phyloP scores from a whole-genome alignment of 108 stramenopile species.

The Discostella pseudostelligera region DNA sequence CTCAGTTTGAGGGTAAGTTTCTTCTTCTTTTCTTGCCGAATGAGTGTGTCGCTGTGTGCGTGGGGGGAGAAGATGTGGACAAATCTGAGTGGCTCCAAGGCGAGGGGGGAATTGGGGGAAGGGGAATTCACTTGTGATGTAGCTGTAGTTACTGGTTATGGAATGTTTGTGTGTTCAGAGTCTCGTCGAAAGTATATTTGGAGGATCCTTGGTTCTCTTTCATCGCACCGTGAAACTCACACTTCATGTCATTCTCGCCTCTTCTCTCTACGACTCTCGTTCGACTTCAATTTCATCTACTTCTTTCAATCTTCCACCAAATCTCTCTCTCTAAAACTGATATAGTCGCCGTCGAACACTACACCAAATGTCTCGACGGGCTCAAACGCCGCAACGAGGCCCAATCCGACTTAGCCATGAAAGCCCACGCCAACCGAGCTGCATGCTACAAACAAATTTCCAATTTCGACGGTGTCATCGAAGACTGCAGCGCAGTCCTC shows the following conservation, averaged over 20 bases:
- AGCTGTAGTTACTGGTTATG: too few relatives aligned
- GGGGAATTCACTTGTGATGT: neutral
- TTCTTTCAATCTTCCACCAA: too few relatives aligned
- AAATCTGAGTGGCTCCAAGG: neutral
- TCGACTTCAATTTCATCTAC: neutral
- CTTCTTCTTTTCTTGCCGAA: too few relatives aligned
- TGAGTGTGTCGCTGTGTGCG: neutral
- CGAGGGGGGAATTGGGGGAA: neutral
- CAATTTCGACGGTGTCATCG: slow-evolving; percentile 96
- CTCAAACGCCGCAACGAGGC: slow-evolving; percentile 65
- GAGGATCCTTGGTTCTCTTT: neutral
- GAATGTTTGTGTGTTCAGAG: too few relatives aligned
- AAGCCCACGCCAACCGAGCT: slow-evolving; percentile 94
- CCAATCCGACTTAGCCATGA: slow-evolving; percentile 83
- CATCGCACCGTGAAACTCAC: too few relatives aligned
- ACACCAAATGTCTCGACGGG: slow-evolving; percentile 92
- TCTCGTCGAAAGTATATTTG: too few relatives aligned
- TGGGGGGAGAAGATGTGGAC: neutral
- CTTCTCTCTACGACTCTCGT: neutral
- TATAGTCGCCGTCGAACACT: slow-evolving; percentile 88
- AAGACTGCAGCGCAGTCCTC: slow-evolving; percentile 94
- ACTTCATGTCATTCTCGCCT: too few relatives aligned
- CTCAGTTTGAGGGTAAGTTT: slow-evolving; percentile 43
- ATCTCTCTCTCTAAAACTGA: too few relatives aligned
- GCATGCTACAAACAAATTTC: slow-evolving; percentile 99